A percentile compares a stretch with the other conserved stretches of the same genome.
Conservation (phyloP, 768 basidiomycete species). For the Boletellus ananas region DNA sequence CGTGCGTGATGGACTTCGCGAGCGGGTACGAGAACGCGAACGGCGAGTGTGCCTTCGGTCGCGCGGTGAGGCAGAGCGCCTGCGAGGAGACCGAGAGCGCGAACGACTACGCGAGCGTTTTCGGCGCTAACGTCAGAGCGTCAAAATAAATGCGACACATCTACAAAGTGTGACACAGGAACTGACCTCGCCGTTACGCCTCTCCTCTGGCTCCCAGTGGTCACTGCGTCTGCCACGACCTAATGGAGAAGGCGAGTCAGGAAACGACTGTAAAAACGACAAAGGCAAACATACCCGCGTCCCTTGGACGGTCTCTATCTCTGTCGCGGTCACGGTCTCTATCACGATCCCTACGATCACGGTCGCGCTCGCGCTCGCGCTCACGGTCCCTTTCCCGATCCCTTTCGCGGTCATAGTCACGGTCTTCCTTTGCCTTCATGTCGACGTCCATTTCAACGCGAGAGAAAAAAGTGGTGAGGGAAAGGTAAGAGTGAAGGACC, state of each 20-base stretch:
- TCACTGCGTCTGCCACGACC: slow-evolving; percentile 52
- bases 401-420: slow-evolving; percentile 58
- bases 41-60: slow-evolving; percentile 52
- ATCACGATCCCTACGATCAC: slow-evolving; percentile 37
- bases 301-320: slow-evolving; percentile 51
- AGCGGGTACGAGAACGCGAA: slow-evolving; percentile 62
- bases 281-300: slow-evolving; percentile 44
- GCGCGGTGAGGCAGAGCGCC: slow-evolving; percentile 65
- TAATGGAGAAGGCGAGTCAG: slow-evolving; percentile 18
- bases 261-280: background rate
- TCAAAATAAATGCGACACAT: background rate
- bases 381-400: slow-evolving; percentile 42
- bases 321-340: slow-evolving; percentile 36
- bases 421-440: slow-evolving; percentile 75
- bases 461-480: slow-evolving; percentile 1
- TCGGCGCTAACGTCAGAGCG: slow-evolving; percentile 44
- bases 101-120: slow-evolving; percentile 66
- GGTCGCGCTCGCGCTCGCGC: slow-evolving; percentile 33
- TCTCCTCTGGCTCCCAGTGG: slow-evolving; percentile 83
- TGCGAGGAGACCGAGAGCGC: slow-evolving; percentile 62
- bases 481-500: slow-evolving; percentile 13
- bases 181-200: slow-evolving; percentile 69
- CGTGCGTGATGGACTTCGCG: slow-evolving; percentile 47
- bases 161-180: background rate
- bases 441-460: slow-evolving; percentile 65